Percentiles rank a stretch among this genome's conserved stretches.
phyloP scores from a whole-genome alignment of 78 protist genomes.

The Speleostelium caveatum region DNA sequence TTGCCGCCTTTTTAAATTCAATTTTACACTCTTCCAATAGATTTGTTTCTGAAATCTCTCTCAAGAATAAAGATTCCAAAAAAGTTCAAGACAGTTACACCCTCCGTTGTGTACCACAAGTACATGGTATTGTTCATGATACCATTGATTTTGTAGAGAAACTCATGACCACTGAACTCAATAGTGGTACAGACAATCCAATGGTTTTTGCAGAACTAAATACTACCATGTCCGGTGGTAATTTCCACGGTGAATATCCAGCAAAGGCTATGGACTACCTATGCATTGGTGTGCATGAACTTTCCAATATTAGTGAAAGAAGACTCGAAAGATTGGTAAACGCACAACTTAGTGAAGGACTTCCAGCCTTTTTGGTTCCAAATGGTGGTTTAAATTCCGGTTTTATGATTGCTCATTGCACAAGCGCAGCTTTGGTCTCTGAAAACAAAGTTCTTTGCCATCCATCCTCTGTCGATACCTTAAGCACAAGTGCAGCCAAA shows the following conservation, averaged over 20 bases:
- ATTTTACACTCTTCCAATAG: conserved; percentile 45
- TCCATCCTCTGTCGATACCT: conserved; percentile 91
- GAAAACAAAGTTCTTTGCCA: conserved; percentile 94
- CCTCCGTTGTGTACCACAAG: conserved; percentile 95
- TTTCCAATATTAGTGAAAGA: conserved; percentile 90
- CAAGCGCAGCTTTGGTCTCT: conserved; percentile 91
- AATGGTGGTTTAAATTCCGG: conserved; percentile 93
- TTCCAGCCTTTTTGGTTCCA: conserved; percentile 90
- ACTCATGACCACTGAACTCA: conserved; percentile 90
- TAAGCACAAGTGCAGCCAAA: conserved; percentile 89
- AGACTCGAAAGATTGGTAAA: conserved; percentile 91
- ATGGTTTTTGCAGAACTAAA: conserved; percentile 88
- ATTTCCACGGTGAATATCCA: conserved; percentile 96
- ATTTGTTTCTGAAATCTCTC: conserved; percentile 73
- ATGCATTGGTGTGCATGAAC: conserved; percentile 89
- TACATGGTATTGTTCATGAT: conserved; percentile 89
- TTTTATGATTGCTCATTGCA: conserved; percentile 95
- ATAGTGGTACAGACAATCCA: conserved; percentile 96
- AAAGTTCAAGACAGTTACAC: conserved; percentile 95
- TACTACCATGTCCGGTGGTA: conserved; percentile 90
- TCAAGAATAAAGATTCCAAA: conserved; percentile 71
- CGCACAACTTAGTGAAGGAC: conserved; percentile 69
- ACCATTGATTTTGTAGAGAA: conserved; percentile 83
- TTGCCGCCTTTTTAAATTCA: conserved; percentile 71
- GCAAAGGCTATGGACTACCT: conserved; percentile 92